These are phyloP conservation scores for Kluyveromyces sp. DNA, from an alignment of 1,139 yeast species.

Conservation along the genomic window DNA sequence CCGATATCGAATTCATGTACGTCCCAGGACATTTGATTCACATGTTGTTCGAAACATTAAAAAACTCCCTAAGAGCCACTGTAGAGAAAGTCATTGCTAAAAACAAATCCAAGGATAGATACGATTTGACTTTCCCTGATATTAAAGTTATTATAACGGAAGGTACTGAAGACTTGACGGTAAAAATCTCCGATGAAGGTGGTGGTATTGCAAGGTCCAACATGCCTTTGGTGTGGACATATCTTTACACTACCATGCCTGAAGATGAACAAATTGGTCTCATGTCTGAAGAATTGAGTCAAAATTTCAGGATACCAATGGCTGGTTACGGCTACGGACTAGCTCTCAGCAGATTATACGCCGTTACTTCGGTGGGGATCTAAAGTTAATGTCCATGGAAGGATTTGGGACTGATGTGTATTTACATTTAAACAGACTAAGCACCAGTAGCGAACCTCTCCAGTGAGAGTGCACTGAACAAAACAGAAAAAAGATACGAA, in stretches of 20 bases:
- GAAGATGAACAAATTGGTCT: conserved; percentile 32
- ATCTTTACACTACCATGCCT: conserved; percentile 74
- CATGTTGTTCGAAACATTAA: conserved; percentile 78
- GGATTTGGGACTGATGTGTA: conserved; percentile 94
- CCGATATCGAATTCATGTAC: conserved; percentile 68
- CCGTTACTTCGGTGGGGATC: conserved; percentile 91
- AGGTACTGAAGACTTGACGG: conserved; percentile 89
- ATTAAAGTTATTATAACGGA: conserved; percentile 85
- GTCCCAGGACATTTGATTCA: conserved; percentile 88
- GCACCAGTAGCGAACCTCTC: conserved; percentile 21
- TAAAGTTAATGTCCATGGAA: conserved; percentile 82
- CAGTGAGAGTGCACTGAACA: conserved; percentile 7
- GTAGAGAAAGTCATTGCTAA: conserved; percentile 51
- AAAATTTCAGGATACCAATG: conserved; percentile 59
- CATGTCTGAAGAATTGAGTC: conserved; percentile 7
- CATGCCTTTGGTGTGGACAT: conserved; percentile 84
- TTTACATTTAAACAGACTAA: conserved; percentile 56
- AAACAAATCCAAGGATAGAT: conserved; percentile 44
- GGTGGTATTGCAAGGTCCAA: conserved; percentile 88
- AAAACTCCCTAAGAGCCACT: conserved; percentile 77
- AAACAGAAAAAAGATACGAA: too few species aligned
- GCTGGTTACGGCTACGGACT: conserved; percentile 93
- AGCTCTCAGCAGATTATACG: conserved; percentile 77
- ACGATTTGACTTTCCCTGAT: conserved; percentile 70
- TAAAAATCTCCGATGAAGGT: conserved; percentile 87